Conservation (phyloP, 352 stramenopile genomes). For the Globisporangium cederbergense region DNA sequence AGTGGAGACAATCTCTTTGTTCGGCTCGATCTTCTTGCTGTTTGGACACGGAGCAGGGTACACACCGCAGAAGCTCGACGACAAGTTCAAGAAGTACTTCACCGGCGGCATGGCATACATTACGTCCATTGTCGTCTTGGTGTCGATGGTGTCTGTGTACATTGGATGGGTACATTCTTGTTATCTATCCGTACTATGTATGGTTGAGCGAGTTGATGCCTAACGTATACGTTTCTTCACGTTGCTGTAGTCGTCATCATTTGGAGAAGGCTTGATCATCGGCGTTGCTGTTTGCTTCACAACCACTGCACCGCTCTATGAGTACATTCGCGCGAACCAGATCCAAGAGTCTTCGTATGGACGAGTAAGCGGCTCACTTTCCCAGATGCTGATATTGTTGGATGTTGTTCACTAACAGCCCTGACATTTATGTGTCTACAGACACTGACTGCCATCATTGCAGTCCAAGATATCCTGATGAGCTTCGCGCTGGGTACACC, state of each 20-base stretch:
- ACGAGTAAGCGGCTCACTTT: slow-evolving; percentile 31
- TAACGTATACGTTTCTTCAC: slow-evolving; percentile 7
- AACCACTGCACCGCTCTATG: slow-evolving; percentile 75
- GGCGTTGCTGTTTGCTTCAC: slow-evolving; percentile 80
- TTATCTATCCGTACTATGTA: neutral
- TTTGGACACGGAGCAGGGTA: slow-evolving; percentile 88
- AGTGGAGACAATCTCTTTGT: slow-evolving; percentile 92
- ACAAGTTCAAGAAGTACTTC: slow-evolving; percentile 72
- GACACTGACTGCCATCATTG: slow-evolving; percentile 84
- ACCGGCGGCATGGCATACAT: slow-evolving; percentile 74
- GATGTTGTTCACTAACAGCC: no score
- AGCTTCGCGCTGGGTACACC: slow-evolving; percentile 82
- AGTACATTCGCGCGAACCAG: slow-evolving; percentile 76
- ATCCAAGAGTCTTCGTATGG: slow-evolving; percentile 82
- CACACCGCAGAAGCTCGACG: slow-evolving; percentile 59
- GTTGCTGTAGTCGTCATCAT: slow-evolving; percentile 47
- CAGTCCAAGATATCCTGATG: slow-evolving; percentile 83
- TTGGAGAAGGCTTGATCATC: slow-evolving; percentile 73
- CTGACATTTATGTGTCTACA: slow-evolving; percentile 18
- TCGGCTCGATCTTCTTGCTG: slow-evolving; percentile 92
- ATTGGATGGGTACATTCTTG: slow-evolving; percentile 54
- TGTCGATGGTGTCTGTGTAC: slow-evolving; percentile 66
- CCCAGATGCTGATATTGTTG: neutral
- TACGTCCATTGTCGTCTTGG: slow-evolving; percentile 56
- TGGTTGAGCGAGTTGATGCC: neutral